Percentiles rank a stretch among this genome's conserved stretches.
Conservation (phyloP, 805 yeast genomes). For the Pichia eremophila region DNA sequence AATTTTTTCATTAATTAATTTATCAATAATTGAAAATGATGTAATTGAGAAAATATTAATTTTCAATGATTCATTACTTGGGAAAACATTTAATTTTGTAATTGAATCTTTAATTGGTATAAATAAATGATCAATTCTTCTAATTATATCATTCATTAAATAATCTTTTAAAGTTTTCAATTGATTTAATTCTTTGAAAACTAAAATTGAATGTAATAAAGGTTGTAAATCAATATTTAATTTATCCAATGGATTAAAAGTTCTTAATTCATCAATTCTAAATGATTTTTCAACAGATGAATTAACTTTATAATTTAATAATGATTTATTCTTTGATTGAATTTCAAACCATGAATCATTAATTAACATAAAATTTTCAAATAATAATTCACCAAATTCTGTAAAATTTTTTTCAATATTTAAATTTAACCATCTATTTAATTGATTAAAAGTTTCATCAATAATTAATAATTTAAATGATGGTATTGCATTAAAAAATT, state of each 20-base stretch:
- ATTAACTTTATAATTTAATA: slow-evolving; percentile 58
- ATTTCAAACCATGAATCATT: slow-evolving; percentile 50
- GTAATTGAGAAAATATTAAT: slow-evolving; percentile 51
- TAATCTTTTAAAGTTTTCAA: slow-evolving; percentile 49
- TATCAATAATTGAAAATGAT: slow-evolving; percentile 74
- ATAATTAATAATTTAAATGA: slow-evolving; percentile 61
- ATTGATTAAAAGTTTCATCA: slow-evolving; percentile 59
- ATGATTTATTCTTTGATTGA: slow-evolving; percentile 32
- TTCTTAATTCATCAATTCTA: slow-evolving; percentile 38
- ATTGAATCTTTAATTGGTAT: slow-evolving; percentile 45
- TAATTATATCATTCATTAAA: slow-evolving; percentile 61
- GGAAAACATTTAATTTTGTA: slow-evolving; percentile 21
- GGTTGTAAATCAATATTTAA: slow-evolving; percentile 56
- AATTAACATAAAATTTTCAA: slow-evolving; percentile 44
- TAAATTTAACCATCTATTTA: slow-evolving; percentile 55
- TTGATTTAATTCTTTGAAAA: slow-evolving; percentile 66
- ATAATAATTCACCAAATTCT: slow-evolving; percentile 48
- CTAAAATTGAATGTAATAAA: slow-evolving; percentile 73
- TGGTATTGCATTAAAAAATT: slow-evolving; percentile 70
- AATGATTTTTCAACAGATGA: slow-evolving; percentile 79
- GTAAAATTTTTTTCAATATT: slow-evolving; percentile 53
- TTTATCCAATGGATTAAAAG: slow-evolving; percentile 40
- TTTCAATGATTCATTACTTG: slow-evolving; percentile 37
- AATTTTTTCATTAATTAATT: slow-evolving; percentile 54
- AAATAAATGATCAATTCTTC: slow-evolving; percentile 61